These are phyloP conservation scores for Yarrowia phangngaensis DNA, from an alignment of 805 yeast species.

Conservation along the genomic window DNA sequence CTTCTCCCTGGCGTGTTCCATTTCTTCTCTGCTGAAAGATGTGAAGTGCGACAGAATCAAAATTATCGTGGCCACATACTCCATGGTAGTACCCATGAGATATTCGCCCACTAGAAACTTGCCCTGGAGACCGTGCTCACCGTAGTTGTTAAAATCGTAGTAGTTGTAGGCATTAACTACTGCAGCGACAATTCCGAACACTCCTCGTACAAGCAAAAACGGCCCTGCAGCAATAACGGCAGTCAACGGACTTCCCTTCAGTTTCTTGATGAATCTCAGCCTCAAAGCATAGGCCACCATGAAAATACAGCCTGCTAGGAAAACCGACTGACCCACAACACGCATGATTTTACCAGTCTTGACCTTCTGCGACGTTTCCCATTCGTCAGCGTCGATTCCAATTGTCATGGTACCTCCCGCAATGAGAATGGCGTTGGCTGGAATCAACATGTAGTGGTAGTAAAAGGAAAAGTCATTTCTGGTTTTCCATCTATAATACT, in stretches of 20 bases:
- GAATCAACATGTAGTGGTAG: conserved; percentile 19
- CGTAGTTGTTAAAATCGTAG: conserved; percentile 9
- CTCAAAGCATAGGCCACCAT: conserved; percentile 7
- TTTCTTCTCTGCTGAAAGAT: background rate
- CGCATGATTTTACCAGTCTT: conserved; percentile 6
- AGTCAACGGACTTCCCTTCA: conserved; percentile 1
- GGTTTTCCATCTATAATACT: background rate
- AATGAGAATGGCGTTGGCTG: conserved; percentile 16
- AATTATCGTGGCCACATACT: conserved; percentile 6
- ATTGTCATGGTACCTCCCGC: conserved; percentile 7
- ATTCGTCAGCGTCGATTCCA: background rate
- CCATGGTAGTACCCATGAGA: conserved; percentile 23
- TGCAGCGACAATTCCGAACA: conserved; percentile 13
- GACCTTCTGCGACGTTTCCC: conserved; percentile 1
- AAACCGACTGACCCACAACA: conserved; percentile 10
- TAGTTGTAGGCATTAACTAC: conserved; percentile 3
- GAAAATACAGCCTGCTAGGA: conserved; percentile 7
- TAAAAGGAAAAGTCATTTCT: conserved; percentile 1
- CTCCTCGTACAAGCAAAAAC: conserved; percentile 4
- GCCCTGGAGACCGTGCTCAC: background rate
- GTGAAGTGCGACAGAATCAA: conserved; percentile 8
- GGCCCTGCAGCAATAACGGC: conserved; percentile 11
- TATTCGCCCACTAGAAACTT: conserved; percentile 5
- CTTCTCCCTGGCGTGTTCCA: background rate
- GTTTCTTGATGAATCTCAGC: background rate